These are phyloP conservation scores for Pleurozium schreberi DNA, from an alignment of 225 moss, liverwort and hornwort genomes.

Conservation along the genomic window DNA sequence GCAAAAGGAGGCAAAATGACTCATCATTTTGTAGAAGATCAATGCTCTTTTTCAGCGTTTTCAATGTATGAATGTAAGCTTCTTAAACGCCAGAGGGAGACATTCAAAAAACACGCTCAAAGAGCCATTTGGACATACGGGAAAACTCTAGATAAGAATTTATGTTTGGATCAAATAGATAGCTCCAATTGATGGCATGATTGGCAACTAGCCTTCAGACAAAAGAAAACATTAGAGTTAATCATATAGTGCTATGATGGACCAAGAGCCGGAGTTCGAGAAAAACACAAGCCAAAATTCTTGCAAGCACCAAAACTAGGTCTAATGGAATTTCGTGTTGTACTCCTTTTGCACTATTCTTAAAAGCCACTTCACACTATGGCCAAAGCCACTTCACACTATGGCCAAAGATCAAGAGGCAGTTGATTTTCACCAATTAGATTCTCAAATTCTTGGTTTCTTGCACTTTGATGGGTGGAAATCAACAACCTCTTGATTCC, in stretches of 20 bases:
- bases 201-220: background rate
- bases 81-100: background rate
- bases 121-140: background rate
- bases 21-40: too few species aligned
- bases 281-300: background rate
- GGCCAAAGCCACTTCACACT: too few species aligned
- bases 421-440: too few species aligned
- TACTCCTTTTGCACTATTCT: too few species aligned
- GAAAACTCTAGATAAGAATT: too few species aligned
- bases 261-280: fast-evolving
- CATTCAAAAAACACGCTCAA: background rate
- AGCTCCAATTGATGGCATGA: background rate
- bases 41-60: background rate
- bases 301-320: background rate
- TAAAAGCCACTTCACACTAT: too few species aligned
- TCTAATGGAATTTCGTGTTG: background rate
- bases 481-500: too few species aligned
- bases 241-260: background rate
- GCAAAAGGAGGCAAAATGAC: too few species aligned
- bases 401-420: too few species aligned
- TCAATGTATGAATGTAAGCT: background rate
- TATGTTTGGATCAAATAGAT: background rate
- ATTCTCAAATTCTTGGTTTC: too few species aligned
- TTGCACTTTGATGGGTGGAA: too few species aligned
- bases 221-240: background rate